phyloP scores from a whole-genome alignment of 257 asterid species.

The Solanum okadae region DNA sequence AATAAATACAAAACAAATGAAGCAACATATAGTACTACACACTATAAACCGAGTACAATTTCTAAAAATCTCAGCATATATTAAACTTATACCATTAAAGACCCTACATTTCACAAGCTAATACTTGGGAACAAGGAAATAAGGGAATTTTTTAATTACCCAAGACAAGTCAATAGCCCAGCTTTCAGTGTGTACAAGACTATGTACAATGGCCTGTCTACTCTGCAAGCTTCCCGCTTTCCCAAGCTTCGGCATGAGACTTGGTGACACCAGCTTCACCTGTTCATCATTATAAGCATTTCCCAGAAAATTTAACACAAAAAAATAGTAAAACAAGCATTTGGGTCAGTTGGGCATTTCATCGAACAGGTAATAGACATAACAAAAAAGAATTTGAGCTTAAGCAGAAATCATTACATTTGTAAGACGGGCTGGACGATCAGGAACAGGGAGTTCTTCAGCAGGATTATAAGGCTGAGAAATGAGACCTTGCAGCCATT shows the following conservation, averaged over 20 bases:
- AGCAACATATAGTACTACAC: not conserved
- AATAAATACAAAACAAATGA: not conserved
- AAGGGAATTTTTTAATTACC: conserved; percentile 27
- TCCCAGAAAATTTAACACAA: not conserved
- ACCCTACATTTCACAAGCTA: not conserved
- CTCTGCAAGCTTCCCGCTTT: conserved; percentile 96
- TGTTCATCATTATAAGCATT: conserved; percentile 11
- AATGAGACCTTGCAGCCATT: conserved; percentile 61
- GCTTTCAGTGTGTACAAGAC: conserved; percentile 94
- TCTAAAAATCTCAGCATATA: not conserved
- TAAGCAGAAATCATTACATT: not conserved
- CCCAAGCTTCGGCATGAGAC: conserved; percentile 97
- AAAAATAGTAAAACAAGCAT: not conserved
- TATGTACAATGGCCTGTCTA: conserved; percentile 88
- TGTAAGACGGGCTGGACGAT: conserved; percentile 70
- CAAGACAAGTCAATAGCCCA: conserved; percentile 99
- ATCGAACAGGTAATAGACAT: not conserved
- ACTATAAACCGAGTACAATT: not conserved
- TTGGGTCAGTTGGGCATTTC: conserved; percentile 24
- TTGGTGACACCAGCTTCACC: conserved; percentile 87
- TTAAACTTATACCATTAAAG: not conserved
- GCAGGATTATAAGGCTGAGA: conserved; percentile 28
- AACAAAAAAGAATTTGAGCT: not conserved
- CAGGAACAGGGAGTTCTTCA: conserved; percentile 28
- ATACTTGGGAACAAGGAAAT: not conserved